Evolutionary conservation across 2,329 filamentous ascomycete species (phyloP), one percentile per base, ranked within the genome.

Genomic region (Emergomyces pasteurianus): DNA sequence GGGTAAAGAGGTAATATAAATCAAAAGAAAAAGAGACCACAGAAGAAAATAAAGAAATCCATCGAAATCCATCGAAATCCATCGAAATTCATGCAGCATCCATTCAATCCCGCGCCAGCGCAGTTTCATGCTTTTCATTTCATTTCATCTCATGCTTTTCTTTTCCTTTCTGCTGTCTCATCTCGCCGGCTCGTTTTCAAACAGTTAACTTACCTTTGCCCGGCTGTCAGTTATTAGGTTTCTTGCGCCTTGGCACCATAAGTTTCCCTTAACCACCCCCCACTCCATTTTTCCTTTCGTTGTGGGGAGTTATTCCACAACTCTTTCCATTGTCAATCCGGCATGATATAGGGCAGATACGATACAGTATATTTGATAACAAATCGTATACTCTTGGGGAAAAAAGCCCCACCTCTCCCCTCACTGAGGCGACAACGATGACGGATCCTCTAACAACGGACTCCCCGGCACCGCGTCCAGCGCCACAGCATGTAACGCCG

Each of bases 401-500:
- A n/a, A n/a, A n/a, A 18, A 43, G 18, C 42, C 42, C 42, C 16
- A 43, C 42, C 42, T 9, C 8, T 38, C 36, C 36, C 36, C 36
- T 56, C 31, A 56, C 9, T 18, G 14, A 28, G 56, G 54, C 16
- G 61, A 58, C 23, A 60, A 36, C 23, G 64, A 31, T 1, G 64
- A 58, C 28, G 69, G 63, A 58, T 71, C 67, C 54, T 71, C 70
- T n/a, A 72, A 58, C 16, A 73, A 62, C 23, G 73, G 71, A 61
- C 71, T 77, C 6, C 73, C 74, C 21, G 73, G 73, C 31, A 92
- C 83, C 14, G 83, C 83, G 72, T 96, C 89, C 52, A 97, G 75
- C 1, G 92, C 90, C 28, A 89, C 92, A 5, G 90, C 86, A 72
- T 97, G 94, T 64, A 97, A 76, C 2, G 94, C 92, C 18, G 94